Base-by-base conservation (phyloP, 2,329 filamentous ascomycete species). In the Cryphonectria japonica region DNA sequence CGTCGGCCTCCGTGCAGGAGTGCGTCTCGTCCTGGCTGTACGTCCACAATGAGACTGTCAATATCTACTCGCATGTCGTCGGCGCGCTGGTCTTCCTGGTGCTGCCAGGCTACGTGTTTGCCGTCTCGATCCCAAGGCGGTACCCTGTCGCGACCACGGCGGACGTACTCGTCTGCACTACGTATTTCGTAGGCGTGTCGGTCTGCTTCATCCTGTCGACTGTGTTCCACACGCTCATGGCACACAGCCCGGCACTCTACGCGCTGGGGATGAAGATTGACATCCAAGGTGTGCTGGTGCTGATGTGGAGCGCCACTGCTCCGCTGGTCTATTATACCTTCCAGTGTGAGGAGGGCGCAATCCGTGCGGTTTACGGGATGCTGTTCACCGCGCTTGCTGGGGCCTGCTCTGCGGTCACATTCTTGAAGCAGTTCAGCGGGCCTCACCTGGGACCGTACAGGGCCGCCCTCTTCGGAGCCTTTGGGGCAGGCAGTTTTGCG, bases 221-320 rank as follows among this genome's bases (percentile, higher is more conserved):
- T 6, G 86, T 85, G 7, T 90, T 86, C 74, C 88, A 90, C 76
- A 87, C 85, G 2, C 82, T 90, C 66, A 83, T 84, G 73, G 87
- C 86, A 69, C 88, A 90, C 74, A 87, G 84, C 66, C 79, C 83
- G 9, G 75, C 79, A 7, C 81, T 87, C 19, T 83, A 83, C 52
- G 79, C 79, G 14, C 82, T 86, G 71, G 87, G 87, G 7, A 87
- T 89, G 72, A 85, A 87, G 75, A 78, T 90, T 39, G 89, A 91
- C 76, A 88, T 90, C 74, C 83, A 89, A 60, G 88, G 88, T 9
- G 87, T 91, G 60, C 83, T 91, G 2, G 80, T 87, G 8, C 78
- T 91, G 71, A 91, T 91, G 79, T 91, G 88, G 87, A 85, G 86
- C 4, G 85, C 85, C 71, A 89, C 87, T 63, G 81, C 90, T 8